These are phyloP conservation scores for Candida sonorensis DNA, from an alignment of 805 yeast genomes.

Conservation along the genomic window DNA sequence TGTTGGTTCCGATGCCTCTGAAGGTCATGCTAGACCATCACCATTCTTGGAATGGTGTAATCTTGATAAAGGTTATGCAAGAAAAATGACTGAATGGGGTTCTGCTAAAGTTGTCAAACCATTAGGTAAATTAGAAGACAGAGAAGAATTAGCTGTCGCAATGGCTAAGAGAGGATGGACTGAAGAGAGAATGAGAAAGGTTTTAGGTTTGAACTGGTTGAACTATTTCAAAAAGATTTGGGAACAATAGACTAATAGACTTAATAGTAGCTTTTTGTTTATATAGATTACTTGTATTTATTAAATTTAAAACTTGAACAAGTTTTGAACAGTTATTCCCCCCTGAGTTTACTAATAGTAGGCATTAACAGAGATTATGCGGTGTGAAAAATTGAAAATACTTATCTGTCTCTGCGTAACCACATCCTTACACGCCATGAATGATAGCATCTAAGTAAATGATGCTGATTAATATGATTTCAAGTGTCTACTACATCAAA, in stretches of 20 bases:
- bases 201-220: slow-evolving; percentile 14
- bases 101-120: slow-evolving; percentile 14
- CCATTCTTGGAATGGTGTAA: slow-evolving; percentile 17
- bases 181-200: slow-evolving; percentile 14
- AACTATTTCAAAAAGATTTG: slow-evolving; percentile 13
- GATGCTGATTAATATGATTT: too few species aligned
- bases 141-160: slow-evolving; percentile 15
- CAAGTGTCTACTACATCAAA: too few species aligned
- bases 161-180: slow-evolving; percentile 16
- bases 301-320: too few species aligned
- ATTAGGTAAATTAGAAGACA: slow-evolving; percentile 13
- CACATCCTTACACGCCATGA: too few species aligned
- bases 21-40: slow-evolving; percentile 18
- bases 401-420: too few species aligned
- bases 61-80: slow-evolving; percentile 14
- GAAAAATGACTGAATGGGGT: slow-evolving; percentile 18
- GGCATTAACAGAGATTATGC: too few species aligned
- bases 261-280: too few species aligned
- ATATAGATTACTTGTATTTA: too few species aligned
- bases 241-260: slow-evolving; percentile 4
- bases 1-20: slow-evolving; percentile 39
- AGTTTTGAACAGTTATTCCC: too few species aligned
- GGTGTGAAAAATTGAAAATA: too few species aligned
- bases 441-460: too few species aligned
- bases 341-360: too few species aligned